Evolutionary conservation across 805 yeast species (phyloP).

Genomic region (Hanseniaspora nectarophila): DNA sequence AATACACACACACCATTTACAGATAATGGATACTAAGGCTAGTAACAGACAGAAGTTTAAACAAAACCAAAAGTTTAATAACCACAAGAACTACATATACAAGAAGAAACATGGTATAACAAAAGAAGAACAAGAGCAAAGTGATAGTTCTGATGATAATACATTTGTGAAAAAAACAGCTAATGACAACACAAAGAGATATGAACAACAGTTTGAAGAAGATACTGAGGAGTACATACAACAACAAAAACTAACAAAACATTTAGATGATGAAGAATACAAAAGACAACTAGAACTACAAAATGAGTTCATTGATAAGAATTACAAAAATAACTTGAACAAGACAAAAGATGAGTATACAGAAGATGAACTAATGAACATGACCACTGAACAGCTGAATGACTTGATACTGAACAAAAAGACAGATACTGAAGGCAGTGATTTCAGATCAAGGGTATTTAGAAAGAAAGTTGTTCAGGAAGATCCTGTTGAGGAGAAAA

Average conservation of each 20-base stretch:
- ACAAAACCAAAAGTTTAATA: slow-evolving; percentile 4
- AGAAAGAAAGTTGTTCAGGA: neutral
- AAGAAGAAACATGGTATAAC: slow-evolving; percentile 3
- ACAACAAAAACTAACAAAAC: neutral
- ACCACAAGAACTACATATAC: slow-evolving; percentile 2
- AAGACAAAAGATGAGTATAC: neutral
- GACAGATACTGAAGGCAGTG: neutral
- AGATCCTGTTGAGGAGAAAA: neutral
- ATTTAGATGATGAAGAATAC: neutral
- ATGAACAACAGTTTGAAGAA: slow-evolving; percentile 8
- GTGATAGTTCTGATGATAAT: neutral
- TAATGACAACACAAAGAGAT: slow-evolving; percentile 4
- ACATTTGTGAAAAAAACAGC: neutral
- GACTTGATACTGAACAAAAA: neutral
- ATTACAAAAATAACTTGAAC: neutral
- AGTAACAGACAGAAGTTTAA: slow-evolving; percentile 13
- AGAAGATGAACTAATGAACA: neutral
- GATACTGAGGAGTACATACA: slow-evolving; percentile 14
- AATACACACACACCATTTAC: too few species aligned
- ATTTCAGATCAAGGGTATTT: neutral
- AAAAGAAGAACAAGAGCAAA: neutral
- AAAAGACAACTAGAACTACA: slow-evolving; percentile 1
- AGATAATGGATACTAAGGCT: slow-evolving; percentile 2
- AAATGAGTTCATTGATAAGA: neutral
- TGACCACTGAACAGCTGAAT: slow-evolving; percentile 9